Conservation (phyloP, 768 basidiomycete species). For the Piloderma croceum region DNA sequence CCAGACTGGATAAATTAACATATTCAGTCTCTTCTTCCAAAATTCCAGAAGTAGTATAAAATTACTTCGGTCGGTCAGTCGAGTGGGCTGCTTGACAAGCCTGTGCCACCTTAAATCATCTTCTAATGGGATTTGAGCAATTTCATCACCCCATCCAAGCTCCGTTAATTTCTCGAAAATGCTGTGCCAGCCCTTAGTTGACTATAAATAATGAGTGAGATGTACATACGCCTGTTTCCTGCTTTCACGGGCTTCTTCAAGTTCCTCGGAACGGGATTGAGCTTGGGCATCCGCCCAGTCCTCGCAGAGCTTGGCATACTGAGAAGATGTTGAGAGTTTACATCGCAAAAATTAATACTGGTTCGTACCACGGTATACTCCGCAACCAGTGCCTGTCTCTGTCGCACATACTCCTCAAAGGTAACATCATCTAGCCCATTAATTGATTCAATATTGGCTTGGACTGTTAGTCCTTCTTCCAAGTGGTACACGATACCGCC, state of each 20-base stretch:
- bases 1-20: constrained; percentile 39
- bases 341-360: background rate
- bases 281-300: constrained; percentile 35
- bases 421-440: no score
- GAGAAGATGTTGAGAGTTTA: background rate
- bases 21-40: background rate
- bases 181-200: constrained; percentile 31
- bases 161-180: constrained; percentile 40
- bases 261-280: constrained; percentile 35
- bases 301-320: constrained; percentile 40
- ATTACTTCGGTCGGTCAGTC: constrained; percentile 47
- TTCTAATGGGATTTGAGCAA: no score
- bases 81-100: constrained; percentile 43
- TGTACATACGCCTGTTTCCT: constrained; percentile 38
- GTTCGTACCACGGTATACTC: constrained; percentile 28
- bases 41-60: constrained; percentile 1
- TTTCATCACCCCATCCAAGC: constrained; percentile 46
- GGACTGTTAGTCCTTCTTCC: no score
- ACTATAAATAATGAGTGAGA: background rate
- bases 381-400: constrained; percentile 27
- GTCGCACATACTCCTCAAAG: constrained; percentile 28
- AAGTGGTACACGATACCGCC: no score
- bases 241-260: constrained; percentile 37
- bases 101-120: no score
- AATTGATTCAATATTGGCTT: no score